Conservation (phyloP, 2,329 filamentous ascomycete species). For the Clonostachys rosea region DNA sequence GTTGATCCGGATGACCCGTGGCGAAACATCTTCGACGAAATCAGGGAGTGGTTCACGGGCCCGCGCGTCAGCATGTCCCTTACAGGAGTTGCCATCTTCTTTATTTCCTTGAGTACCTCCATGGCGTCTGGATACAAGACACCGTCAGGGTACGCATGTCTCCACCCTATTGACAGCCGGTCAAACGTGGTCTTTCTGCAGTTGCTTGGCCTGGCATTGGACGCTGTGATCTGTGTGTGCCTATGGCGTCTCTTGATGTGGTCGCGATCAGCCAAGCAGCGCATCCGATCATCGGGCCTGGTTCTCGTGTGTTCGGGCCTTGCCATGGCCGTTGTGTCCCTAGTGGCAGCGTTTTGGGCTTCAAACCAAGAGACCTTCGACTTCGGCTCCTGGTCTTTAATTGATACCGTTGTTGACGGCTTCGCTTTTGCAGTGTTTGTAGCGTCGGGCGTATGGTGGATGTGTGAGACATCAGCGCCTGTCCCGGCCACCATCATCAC, state of each 20-base stretch:
- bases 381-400: conserved; percentile 26
- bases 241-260: conserved; percentile 47
- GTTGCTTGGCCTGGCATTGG: conserved; percentile 35
- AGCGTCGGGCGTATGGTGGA: conserved; percentile 37
- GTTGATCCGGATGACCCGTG: conserved; percentile 40
- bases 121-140: conserved; percentile 27
- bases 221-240: conserved; percentile 39
- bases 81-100: conserved; percentile 24
- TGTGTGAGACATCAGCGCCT: conserved; percentile 39
- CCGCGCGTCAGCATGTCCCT: conserved; percentile 28
- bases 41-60: conserved; percentile 38
- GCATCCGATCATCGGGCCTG: conserved; percentile 37
- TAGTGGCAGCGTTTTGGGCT: conserved; percentile 24
- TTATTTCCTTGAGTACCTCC: conserved; percentile 38
- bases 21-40: conserved; percentile 40
- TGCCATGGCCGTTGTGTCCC: conserved; percentile 11
- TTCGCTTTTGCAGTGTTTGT: conserved; percentile 36
- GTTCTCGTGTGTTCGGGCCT: conserved; percentile 35
- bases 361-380: conserved; percentile 18
- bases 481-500: conserved; percentile 35
- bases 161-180: conserved; percentile 31
- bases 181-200: conserved; percentile 33
- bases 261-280: conserved; percentile 39
- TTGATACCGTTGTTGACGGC: conserved; percentile 44
- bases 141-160: conserved; percentile 48